Percentiles rank a stretch among this genome's conserved stretches.
Conservation (phyloP, 495 filamentous ascomycete species). For the Aspergillus hancockii region DNA sequence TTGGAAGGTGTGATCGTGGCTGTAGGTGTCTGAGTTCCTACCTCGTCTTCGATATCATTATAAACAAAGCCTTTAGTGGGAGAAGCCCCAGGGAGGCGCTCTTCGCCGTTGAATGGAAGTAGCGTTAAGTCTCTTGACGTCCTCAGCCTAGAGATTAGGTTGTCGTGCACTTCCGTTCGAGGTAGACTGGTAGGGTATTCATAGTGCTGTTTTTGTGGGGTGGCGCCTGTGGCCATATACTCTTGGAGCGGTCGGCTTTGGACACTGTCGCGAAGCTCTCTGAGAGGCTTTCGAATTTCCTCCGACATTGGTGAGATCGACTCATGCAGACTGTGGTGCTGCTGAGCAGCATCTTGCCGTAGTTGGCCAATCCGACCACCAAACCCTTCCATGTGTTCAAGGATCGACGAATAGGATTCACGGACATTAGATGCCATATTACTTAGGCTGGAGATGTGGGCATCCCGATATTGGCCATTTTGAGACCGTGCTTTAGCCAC, state of each 20-base stretch:
- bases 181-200: slow-evolving; percentile 75
- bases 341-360: slow-evolving; percentile 59
- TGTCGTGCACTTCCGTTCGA: slow-evolving; percentile 70
- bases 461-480: slow-evolving; percentile 73
- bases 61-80: slow-evolving; percentile 45
- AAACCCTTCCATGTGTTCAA: slow-evolving; percentile 61
- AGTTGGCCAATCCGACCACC: slow-evolving; percentile 63
- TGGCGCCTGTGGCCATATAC: slow-evolving; percentile 81
- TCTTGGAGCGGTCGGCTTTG: slow-evolving; percentile 64
- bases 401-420: slow-evolving; percentile 68
- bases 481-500: slow-evolving; percentile 80
- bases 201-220: slow-evolving; percentile 77
- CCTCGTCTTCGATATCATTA: slow-evolving; percentile 45
- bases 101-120: slow-evolving; percentile 37
- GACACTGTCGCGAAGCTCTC: slow-evolving; percentile 65
- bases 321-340: slow-evolving; percentile 53
- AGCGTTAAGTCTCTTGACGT: slow-evolving; percentile 42
- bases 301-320: slow-evolving; percentile 59
- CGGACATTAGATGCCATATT: slow-evolving; percentile 64
- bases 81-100: slow-evolving; percentile 27
- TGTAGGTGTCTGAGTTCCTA: slow-evolving; percentile 39
- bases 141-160: slow-evolving; percentile 59
- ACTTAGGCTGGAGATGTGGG: slow-evolving; percentile 61
- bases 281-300: slow-evolving; percentile 66
- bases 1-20: slow-evolving; percentile 41